Evolutionary conservation across 2,329 filamentous ascomycete species (phyloP), one percentile per base, ranked within the genome.

Genomic region (Orbilia oligospora): DNA sequence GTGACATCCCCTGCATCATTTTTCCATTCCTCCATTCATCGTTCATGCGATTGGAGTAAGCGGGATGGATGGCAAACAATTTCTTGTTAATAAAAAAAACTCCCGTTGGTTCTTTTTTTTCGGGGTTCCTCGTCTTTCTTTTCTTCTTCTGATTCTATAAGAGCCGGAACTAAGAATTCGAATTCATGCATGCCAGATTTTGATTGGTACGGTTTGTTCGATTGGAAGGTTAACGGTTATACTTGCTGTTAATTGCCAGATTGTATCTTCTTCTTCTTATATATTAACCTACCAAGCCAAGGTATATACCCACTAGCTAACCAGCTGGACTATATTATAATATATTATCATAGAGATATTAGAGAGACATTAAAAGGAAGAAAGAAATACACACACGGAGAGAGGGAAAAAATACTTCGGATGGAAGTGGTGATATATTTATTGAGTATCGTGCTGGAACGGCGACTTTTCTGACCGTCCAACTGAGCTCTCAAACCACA

Each of bases 11-110:
- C n/a, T n/a, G n/a, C n/a, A n/a, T n/a, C n/a, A n/a, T n/a, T n/a
- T n/a, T n/a, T n/a, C n/a, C n/a, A n/a, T n/a, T n/a, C n/a, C n/a
- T n/a, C n/a, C n/a, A n/a, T n/a, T 1, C 53, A 58, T 58, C 53
- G 53, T 58, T 58, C 53, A 58, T 58, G 53, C 53, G 53, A 41
- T 58, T 41, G 53, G 53, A 20, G 30, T 58, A 1, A 58, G 53
- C n/a, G n/a, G n/a, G 22, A 33, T 30, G 27, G 30, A 9, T 14
- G 22, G 22, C 27, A 53, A 30, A n/a, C n/a, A n/a, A n/a, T n/a
- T 1, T 8, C 20, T 14, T 9, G 3, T 30, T 27, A 53, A 53
- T 3, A 30, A 30, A 30, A 30, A 6, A 30, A 56, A 36, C 30
- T 1, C 46, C 51, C 14, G 27, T 33, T 56, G 30, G 51, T 38